phyloP scores from a whole-genome alignment of 345 rosid genomes.

The Dipteronia dyeriana region DNA sequence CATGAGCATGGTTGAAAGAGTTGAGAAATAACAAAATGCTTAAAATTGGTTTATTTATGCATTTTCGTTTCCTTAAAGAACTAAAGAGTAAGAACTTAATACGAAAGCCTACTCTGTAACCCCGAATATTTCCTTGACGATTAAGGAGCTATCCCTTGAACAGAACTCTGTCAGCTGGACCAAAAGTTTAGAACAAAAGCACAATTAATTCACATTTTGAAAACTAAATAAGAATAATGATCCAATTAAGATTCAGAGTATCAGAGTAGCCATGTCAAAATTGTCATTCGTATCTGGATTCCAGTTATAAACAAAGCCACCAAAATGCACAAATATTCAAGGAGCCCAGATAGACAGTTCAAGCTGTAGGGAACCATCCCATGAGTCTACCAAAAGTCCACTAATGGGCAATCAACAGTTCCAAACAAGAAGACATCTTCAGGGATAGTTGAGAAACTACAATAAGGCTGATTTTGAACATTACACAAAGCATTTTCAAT shows the following conservation, averaged over 20 bases:
- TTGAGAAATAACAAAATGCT: background rate
- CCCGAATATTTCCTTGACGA: constrained; percentile 91
- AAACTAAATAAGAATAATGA: background rate
- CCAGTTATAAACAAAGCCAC: background rate
- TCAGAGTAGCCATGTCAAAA: constrained; percentile 10
- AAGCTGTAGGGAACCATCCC: background rate
- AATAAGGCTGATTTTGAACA: background rate
- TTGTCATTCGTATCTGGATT: background rate
- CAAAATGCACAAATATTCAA: background rate
- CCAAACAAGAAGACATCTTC: background rate
- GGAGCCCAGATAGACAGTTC: background rate
- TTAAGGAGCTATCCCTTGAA: constrained; percentile 68
- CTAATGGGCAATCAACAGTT: background rate
- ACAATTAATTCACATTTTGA: constrained; percentile 11
- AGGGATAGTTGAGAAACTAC: background rate
- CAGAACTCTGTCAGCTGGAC: constrained; percentile 91
- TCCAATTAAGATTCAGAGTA: background rate
- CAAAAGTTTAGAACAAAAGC: constrained; percentile 22
- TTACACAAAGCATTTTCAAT: background rate
- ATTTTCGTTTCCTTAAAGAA: constrained; percentile 9
- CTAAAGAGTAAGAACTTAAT: background rate
- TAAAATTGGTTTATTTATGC: background rate
- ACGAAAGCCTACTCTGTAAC: constrained; percentile 73
- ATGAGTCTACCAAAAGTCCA: background rate
- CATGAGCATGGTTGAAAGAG: constrained; percentile 1